Evolutionary conservation across 345 rosid species (phyloP), one percentile per base, ranked within the genome.

Genomic region (Turnera subulata): DNA sequence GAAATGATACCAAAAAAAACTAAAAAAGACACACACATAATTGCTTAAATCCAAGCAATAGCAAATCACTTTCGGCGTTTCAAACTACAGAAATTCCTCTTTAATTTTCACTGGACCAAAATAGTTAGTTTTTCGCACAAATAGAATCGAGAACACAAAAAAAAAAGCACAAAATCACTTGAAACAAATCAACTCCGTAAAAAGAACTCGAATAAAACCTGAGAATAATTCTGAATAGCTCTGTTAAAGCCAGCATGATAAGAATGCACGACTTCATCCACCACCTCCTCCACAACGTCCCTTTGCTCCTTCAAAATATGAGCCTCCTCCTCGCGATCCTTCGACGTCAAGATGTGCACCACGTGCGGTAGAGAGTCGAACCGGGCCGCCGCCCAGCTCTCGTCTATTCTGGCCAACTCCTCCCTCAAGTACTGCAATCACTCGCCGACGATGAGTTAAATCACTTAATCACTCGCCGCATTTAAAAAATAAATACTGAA

Each of bases 191-290:
- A 37, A 2, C 13, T 37, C 40, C 13, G 40, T 37, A 37, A 13
- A 46, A 56, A 17, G 69, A 64, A 46, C 32, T 33, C 20, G 8
- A 32, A 57, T 53, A 68, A 45, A 57, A 94, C 99, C 97, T 90
- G 99, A 10, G 99, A 94, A 74, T 94, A 94, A 72, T 94, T 94
- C 76, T 94, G 99, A 75, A 94, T 90, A 61, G 99, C 99, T 77
- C 77, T 94, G 75, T 94, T 90, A 78, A 94, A 94, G 62, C 99
- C 99, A 75, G 82, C 62, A 51, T 94, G 99, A 79, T 94, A 90
- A 67, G 97, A 77, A 38, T 94, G 99, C 39, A 94, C 99, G 49
- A 94, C 95, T 81, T 90, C 99, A 77, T 94, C 97, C n/a, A 94
- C 99, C 45, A 94, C 90, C 62, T 94, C 99, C 89, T 94, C 99